Base-by-base conservation (phyloP, 2,329 filamentous ascomycete species). In the Clonostachys byssicola region DNA sequence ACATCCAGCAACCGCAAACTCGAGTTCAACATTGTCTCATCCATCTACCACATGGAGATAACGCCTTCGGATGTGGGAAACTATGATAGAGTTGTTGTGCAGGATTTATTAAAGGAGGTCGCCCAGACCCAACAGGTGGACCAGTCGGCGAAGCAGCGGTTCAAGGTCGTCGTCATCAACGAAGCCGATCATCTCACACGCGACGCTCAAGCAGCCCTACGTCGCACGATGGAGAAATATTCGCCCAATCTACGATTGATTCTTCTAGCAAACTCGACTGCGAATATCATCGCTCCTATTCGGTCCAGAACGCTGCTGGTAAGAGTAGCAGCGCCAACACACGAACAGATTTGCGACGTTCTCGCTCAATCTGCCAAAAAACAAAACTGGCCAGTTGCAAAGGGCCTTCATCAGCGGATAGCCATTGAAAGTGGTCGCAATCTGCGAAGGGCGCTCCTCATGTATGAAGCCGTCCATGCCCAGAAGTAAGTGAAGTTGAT, bases 121-220 rank as follows among this genome's bases (percentile, higher is more conserved):
- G 94, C 95, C 33, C 95, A 99, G 69, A 99, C 94, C 46, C 94
- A 99, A 66, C 95, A 99, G 71, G 94, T 99, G n/a, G 94, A 99
- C 65, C 77, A 94, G 56, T 78, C 83, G 12, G 95, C 95, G 14
- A 88, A 84, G 64, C 94, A 99, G 65, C 81, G 85, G 41, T 99
- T 99, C 80, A 99, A 99, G 71, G 92, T 99, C 2, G 94, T 99
- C 1, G 92, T 99, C 35, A 97, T 99, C 77, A 99, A 99, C 60
- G 94, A 99, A 74, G 94, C 94, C 8, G 95, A 99, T 63, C 89
- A 96, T 61, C 77, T 99, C 54, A 94, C 87, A 5, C 78, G 94
- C 53, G 94, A 99, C 75, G 94, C 94, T 5, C 94, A 99, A 70
- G 94, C 95, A 0, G 95, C 95, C 34, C 73, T 99, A 61, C 83